A percentile compares a stretch with the other conserved stretches of the same genome.
Conservation (phyloP, 441 rosid genomes). For the Erodium texanum region DNA sequence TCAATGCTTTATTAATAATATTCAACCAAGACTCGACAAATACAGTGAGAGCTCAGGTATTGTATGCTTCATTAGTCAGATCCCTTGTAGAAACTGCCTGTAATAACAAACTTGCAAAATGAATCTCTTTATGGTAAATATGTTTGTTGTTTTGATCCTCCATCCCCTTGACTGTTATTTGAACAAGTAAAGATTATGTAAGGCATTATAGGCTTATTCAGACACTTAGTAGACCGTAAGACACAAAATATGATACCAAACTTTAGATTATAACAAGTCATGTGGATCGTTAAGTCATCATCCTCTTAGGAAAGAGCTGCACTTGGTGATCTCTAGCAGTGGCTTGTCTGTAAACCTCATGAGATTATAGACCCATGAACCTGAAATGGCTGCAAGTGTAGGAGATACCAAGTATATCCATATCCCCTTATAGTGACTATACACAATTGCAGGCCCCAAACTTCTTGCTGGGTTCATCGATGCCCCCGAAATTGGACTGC, state of each 20-base stretch:
- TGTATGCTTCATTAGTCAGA: too few species aligned
- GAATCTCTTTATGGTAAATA: too few species aligned
- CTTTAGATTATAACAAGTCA: too few species aligned
- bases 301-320: constrained; percentile 48
- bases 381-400: constrained; percentile 56
- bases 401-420: constrained; percentile 68
- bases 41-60: too few species aligned
- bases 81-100: too few species aligned
- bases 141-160: too few species aligned
- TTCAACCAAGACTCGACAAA: neutral
- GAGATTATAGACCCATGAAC: constrained; percentile 67
- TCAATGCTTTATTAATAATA: neutral
- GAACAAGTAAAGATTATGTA: too few species aligned
- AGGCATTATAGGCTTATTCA: neutral
- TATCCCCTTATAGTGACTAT: constrained; percentile 35
- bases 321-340: constrained; percentile 62
- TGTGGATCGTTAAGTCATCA: too few species aligned
- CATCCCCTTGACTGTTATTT: too few species aligned
- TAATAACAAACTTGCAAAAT: too few species aligned
- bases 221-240: neutral
- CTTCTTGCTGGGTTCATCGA: constrained; percentile 92
- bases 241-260: too few species aligned
- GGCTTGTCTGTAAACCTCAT: constrained; percentile 79
- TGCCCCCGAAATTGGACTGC: constrained; percentile 80
- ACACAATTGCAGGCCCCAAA: constrained; percentile 74